Evolutionary conservation across 2,329 filamentous ascomycete species (phyloP), one percentile per base, ranked within the genome.

Genomic region (Trichoderma gracile): DNA sequence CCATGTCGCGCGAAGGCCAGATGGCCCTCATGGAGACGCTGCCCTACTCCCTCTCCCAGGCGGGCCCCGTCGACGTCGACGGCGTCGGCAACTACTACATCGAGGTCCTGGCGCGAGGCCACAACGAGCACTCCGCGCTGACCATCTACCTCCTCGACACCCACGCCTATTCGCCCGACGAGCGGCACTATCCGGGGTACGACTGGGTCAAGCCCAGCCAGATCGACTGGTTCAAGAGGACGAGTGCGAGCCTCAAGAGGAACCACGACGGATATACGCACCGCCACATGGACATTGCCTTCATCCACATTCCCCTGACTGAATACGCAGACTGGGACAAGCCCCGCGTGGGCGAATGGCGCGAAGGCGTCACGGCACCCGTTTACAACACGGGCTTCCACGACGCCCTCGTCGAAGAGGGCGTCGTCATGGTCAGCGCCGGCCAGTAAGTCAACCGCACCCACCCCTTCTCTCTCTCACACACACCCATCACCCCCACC

Each of bases 151-250:
- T 99, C 69, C 85, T 99, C 50, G 95, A 99, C 77, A 93, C 93
- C 0, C 95, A 99, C 75, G 84, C 91, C 4, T 96, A 97, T 76
- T 92, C 92, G 5, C 93, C 93, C 0, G 91, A 99, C 73, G 92
- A 97, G 77, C 86, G 88, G 63, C 87, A 91, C 66, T 97, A 88
- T 75, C 86, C 87, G n/a, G 95, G 95, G 54, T 99, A 99, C 74
- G 94, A 98, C 78, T 99, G 95, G 95, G 81, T 99, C 73, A 98
- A 98, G 79, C 89, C 89, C 50, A 93, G 86, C 70, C 95, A 99
- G 77, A 97, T 97, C 65, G 87, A 91, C 63, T 99, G 95, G 95
- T 99, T 99, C 81, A 89, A 87, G 69, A 84, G 86, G 68, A 96
- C 91, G 1, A 88, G 91, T 0, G 81, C 89, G 64, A 79, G 86